Percentiles rank a stretch among this genome's conserved stretches.
These are phyloP conservation scores for Lyophyllum atratum DNA, from an alignment of 768 basidiomycete genomes.

Conservation along the genomic window DNA sequence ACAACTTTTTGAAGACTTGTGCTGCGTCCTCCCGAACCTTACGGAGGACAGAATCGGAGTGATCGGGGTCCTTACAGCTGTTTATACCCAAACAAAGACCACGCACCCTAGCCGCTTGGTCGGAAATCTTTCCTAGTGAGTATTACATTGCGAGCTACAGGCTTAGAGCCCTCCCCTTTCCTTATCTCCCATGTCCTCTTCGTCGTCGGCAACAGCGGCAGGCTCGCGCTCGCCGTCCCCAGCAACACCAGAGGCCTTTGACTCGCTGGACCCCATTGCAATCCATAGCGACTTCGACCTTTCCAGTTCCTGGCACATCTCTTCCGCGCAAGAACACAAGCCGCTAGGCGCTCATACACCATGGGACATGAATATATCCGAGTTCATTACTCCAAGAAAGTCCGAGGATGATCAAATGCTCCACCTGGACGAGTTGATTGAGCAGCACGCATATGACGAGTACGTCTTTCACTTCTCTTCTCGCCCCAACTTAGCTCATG, in stretches of 20 bases:
- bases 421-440: constrained; percentile 70
- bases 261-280: constrained; percentile 49
- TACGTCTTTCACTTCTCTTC: constrained; percentile 36
- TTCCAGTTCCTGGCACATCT: constrained; percentile 58
- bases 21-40: background rate
- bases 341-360: constrained; percentile 35
- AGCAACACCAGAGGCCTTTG: constrained; percentile 64
- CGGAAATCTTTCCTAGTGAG: constrained; percentile 7
- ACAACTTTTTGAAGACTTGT: background rate
- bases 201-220: constrained; percentile 54
- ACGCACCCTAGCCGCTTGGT: constrained; percentile 5
- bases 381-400: constrained; percentile 42
- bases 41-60: background rate
- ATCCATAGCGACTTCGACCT: constrained; percentile 52
- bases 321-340: constrained; percentile 42
- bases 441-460: constrained; percentile 78
- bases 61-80: constrained; percentile 4
- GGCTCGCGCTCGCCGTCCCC: constrained; percentile 76
- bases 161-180: background rate
- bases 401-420: constrained; percentile 59
- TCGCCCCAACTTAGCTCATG: constrained; percentile 15
- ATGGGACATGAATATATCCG: constrained; percentile 45
- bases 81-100: constrained; percentile 13
- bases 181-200: constrained; percentile 52
- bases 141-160: background rate